Base-by-base conservation (phyloP, 202 grass and related monocot genomes). In the Panicum hallii region DNA sequence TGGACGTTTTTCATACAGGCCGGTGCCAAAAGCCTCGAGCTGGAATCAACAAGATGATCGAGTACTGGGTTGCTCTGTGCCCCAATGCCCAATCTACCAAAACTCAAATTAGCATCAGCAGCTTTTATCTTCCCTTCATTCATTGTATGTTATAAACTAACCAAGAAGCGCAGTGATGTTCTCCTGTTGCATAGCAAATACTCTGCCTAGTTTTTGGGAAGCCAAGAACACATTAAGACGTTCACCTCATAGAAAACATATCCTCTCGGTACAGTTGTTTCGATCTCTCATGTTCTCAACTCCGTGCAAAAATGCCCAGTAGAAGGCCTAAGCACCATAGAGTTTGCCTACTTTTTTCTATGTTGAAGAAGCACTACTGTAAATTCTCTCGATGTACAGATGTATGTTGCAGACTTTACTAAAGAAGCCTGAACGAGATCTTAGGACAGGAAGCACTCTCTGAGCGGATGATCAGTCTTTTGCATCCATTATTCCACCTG, bases 401-500 rank as follows among this genome's bases (percentile, higher is more conserved):
- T 46, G 52, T 57, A 14, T 47, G n/a, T 45, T 75, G 12, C 6
- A 48, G 41, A 36, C 11, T 85, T 58, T 49, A 57, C 58, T 86
- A 10, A 58, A 82, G 57, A 82, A 78, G 49, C 6, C 19, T 26
- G 66, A 74, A 68, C 74, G 68, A 48, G 68, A 48, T 28, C 75
- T 79, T 63, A 68, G 57, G 17, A 83, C 67, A 87, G 62, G 50
- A 75, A 73, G 11, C 64, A 19, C 32, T 32, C 74, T 56, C 17
- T 23, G 6, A 67, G 71, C 73, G 79, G 70, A 22, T 67, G 41
- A 17, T 98, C 81, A 98, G 79, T 98, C 95, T 83, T 98, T 98
- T 50, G 75, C 95, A 81, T 98, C 95, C 79, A 49, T 90, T 44
- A 98, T 47, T 48, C 93, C 93, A 40, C 95, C 93, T 89, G 93